phyloP scores from a whole-genome alignment of 1,284 basidiomycete genomes.

The Leccinum idahoense region DNA sequence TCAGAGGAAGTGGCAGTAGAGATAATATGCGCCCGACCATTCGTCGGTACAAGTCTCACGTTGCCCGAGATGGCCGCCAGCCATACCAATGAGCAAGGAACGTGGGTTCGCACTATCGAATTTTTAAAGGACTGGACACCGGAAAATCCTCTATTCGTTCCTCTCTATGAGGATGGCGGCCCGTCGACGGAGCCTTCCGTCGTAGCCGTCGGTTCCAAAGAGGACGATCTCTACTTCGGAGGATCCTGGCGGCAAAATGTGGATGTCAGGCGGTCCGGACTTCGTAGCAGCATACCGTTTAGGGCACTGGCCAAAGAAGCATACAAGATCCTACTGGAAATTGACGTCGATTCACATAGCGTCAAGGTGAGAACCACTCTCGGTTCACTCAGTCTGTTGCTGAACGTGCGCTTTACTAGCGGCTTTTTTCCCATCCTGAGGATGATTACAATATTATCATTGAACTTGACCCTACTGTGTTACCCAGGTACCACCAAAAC shows the following conservation, averaged over 20 bases:
- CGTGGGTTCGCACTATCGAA: conserved; percentile 78
- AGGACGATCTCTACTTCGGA: conserved; percentile 73
- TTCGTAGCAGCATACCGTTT: conserved; percentile 69
- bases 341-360: conserved; percentile 31
- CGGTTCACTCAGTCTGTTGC: neutral
- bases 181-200: conserved; percentile 15
- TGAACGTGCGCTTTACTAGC: conserved; percentile 36
- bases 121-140: conserved; percentile 85
- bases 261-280: conserved; percentile 67
- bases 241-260: conserved; percentile 71
- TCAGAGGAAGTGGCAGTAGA: conserved; percentile 74
- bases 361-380: conserved; percentile 44
- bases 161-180: conserved; percentile 45
- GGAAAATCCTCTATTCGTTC: conserved; percentile 59
- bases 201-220: conserved; percentile 29
- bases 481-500: conserved; percentile 70
- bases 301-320: conserved; percentile 69
- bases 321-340: conserved; percentile 33
- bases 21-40: conserved; percentile 71
- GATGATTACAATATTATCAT: conserved; percentile 86
- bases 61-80: conserved; percentile 19
- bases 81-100: conserved; percentile 63
- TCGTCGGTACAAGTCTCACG: conserved; percentile 34
- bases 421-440: conserved; percentile 80
- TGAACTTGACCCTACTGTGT: conserved; percentile 58